phyloP scores from a whole-genome alignment of 2,329 filamentous ascomycete genomes.

The Paecilomyces sp. region DNA sequence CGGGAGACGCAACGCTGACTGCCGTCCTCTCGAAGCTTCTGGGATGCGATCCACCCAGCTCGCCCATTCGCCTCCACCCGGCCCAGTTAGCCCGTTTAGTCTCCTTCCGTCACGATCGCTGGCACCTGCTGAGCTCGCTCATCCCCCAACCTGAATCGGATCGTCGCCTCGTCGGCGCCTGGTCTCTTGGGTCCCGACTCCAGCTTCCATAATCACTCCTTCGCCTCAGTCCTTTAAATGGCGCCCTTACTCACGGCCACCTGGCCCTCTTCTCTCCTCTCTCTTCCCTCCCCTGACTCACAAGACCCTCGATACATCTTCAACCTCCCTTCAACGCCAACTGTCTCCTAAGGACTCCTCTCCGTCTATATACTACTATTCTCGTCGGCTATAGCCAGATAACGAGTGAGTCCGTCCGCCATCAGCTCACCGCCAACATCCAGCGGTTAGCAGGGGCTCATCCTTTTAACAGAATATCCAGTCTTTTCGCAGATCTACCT shows the following conservation, averaged over 20 bases:
- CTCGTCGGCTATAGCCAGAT: neutral
- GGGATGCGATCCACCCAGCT: neutral
- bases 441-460: neutral
- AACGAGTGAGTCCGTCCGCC: neutral
- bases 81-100: neutral
- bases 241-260: constrained; percentile 3
- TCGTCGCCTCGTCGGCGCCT: constrained; percentile 7
- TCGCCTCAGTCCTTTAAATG: constrained; percentile 5
- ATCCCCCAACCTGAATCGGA: constrained; percentile 4
- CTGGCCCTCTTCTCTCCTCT: constrained; percentile 4
- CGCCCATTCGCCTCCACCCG: constrained; percentile 1
- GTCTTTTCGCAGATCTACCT: neutral
- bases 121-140: constrained; percentile 1
- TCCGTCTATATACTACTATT: neutral
- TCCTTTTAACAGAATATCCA: neutral
- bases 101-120: constrained; percentile 3
- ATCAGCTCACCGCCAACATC: neutral
- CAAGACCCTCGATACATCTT: neutral
- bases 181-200: constrained; percentile 5
- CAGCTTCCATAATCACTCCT: constrained; percentile 2
- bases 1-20: neutral
- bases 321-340: neutral
- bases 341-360: neutral
- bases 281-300: constrained; percentile 1
- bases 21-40: constrained; percentile 6